Evolutionary conservation across 2,329 filamentous ascomycete genomes (phyloP), one percentile per base, ranked within the genome.

Genomic region (Geosmithia putterillii): DNA sequence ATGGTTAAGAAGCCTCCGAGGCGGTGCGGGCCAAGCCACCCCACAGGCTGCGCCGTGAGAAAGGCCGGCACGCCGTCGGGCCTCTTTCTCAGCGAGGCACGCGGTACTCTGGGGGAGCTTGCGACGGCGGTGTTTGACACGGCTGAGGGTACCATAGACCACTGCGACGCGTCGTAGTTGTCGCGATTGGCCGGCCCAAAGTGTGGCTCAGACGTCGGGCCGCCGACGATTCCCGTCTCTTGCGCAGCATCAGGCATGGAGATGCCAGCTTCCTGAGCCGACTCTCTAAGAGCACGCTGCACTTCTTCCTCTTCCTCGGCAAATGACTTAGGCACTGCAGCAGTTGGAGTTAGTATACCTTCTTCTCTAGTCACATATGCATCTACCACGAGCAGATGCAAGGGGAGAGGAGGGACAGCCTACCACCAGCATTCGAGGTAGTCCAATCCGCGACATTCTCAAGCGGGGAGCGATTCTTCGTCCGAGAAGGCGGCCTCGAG

Each of bases 401-500:
- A 7, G 8, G 8, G 28, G 15, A 15, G 34, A 17, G 15, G 20
- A 38, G 36, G 36, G 37, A 5, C 10, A 21, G 9, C 18, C 4
- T 39, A 39, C 37, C 37, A 19, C 41, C 41, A 15, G 60, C 57
- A 43, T 65, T 60, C 42, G 59, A 57, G 21, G 62, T 58, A 44
- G 63, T 62, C 61, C 70, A 69, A 42, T 76, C 69, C 49, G 68
- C 60, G 48, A 73, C 60, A 50, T 62, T 71, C 55, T 69, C 65
- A 46, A 79, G 55, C 8, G 77, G 76, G 28, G 77, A 80, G 52
- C 66, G 67, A 48, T 70, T 70, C 46, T 72, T 73, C 38, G 71
- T 65, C 57, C 76, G 64, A 19, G 78, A 81, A 2, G 78, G 78
- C n/a, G 78, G 78, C 44, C 77, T 67, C 17, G 78, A 79, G 0